These are phyloP conservation scores for Sclerotinia sclerotiorum DNA, from an alignment of 2,329 filamentous ascomycete genomes.

Conservation along the genomic window DNA sequence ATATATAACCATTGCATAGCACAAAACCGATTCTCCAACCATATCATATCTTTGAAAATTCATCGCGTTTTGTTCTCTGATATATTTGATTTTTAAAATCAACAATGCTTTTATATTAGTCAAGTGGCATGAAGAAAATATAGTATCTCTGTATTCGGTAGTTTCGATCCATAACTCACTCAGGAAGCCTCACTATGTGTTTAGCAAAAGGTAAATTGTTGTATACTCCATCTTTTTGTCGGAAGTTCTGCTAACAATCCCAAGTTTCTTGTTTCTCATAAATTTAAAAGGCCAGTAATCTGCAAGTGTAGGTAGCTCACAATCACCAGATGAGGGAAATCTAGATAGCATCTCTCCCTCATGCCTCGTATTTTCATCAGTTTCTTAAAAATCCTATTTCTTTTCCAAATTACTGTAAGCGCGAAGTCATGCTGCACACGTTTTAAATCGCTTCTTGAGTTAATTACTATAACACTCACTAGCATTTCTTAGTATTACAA, in stretches of 20 bases:
- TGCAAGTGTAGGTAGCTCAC: neutral
- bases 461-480: too few species aligned
- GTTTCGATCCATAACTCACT: neutral
- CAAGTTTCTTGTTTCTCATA: too few species aligned
- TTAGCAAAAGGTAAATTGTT: too few species aligned
- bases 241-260: too few species aligned
- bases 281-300: neutral
- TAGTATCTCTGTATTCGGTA: neutral
- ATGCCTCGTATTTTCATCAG: neutral
- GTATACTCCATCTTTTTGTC: neutral
- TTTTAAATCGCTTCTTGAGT: neutral
- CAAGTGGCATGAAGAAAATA: neutral
- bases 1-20: fast-evolving
- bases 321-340: neutral
- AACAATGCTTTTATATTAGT: neutral
- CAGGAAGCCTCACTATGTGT: too few species aligned
- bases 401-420: neutral
- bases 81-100: neutral
- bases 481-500: neutral
- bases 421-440: neutral
- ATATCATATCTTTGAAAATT: too few species aligned
- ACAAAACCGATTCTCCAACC: neutral
- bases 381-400: neutral
- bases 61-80: neutral
- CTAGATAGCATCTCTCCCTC: too few species aligned